A percentile compares a stretch with the other conserved stretches of the same genome.
Conservation (phyloP, 169 alveolate genomes). For the Eimeria sp. region DNA sequence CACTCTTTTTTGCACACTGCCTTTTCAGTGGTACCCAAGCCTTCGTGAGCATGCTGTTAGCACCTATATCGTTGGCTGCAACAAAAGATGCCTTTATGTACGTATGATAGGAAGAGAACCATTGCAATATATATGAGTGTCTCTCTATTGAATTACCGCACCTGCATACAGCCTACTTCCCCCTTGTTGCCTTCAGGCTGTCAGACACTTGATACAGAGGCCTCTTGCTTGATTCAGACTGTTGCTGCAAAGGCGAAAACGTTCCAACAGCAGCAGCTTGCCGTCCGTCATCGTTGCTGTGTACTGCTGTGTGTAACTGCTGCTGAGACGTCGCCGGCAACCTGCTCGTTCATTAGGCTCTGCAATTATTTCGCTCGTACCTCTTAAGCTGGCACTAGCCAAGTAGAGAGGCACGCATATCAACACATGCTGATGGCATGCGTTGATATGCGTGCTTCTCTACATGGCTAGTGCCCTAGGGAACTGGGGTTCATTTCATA, state of each 20-base stretch:
- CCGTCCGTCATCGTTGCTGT: background rate
- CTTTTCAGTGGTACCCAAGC: background rate
- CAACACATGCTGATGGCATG: background rate
- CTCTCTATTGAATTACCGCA: background rate
- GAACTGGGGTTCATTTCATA: background rate
- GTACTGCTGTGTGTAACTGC: too few relatives aligned
- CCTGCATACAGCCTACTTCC: background rate
- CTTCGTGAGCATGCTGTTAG: background rate
- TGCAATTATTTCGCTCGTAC: background rate
- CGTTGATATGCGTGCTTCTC: background rate
- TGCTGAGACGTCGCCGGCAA: background rate
- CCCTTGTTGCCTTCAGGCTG: conserved; percentile 4
- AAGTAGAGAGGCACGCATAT: too few relatives aligned
- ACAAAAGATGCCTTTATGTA: background rate
- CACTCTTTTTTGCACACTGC: background rate
- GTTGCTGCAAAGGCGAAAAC: background rate
- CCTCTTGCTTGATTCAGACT: background rate
- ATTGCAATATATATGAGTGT: background rate
- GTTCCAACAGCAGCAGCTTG: background rate
- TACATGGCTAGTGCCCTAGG: background rate
- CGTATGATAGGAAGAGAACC: background rate
- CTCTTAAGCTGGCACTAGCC: background rate
- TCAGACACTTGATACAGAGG: conserved; percentile 18
- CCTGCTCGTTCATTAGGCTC: background rate
- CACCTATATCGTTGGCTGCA: background rate